phyloP scores from a whole-genome alignment of 257 asterid species.

The Capsicum baccatum region DNA sequence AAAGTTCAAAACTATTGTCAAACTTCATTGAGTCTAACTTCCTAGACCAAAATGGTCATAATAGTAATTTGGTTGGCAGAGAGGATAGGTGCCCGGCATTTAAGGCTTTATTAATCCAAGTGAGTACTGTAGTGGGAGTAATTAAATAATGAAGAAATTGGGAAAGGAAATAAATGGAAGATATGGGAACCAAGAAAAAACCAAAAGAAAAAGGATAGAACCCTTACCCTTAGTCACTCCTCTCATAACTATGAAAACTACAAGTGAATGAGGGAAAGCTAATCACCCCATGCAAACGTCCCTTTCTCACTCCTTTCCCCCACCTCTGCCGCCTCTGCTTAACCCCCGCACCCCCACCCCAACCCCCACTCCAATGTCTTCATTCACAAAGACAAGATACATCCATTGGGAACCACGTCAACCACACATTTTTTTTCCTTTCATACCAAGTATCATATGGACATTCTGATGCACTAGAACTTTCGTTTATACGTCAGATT shows the following conservation, averaged over 20 bases:
- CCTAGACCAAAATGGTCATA: background rate
- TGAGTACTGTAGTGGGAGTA: slow-evolving; percentile 9
- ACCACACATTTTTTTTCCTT: slow-evolving; percentile 46
- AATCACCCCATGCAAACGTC: slow-evolving; percentile 85
- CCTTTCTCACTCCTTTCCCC: slow-evolving; percentile 77
- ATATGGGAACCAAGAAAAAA: slow-evolving; percentile 23
- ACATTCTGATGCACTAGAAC: too few species aligned
- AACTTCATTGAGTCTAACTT: too few species aligned
- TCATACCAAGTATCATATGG: too few species aligned
- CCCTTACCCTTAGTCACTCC: slow-evolving; percentile 20
- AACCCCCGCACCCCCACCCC: slow-evolving; percentile 51
- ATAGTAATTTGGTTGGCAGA: slow-evolving; percentile 37
- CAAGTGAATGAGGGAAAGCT: slow-evolving; percentile 87
- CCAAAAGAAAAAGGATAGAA: slow-evolving; percentile 20
- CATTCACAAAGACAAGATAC: slow-evolving; percentile 30
- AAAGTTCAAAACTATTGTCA: too few species aligned
- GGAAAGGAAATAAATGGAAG: slow-evolving; percentile 29
- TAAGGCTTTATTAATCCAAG: slow-evolving; percentile 60
- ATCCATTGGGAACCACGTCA: slow-evolving; percentile 73
- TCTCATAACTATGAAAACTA: slow-evolving; percentile 78
- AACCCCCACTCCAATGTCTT: slow-evolving; percentile 13
- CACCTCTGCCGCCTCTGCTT: slow-evolving; percentile 72
- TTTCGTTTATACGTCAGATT: too few species aligned
- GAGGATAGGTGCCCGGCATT: slow-evolving; percentile 83
- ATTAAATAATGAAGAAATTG: slow-evolving; percentile 20